phyloP scores from a whole-genome alignment of 768 basidiomycete species.

The Coprinopsis sp. region DNA sequence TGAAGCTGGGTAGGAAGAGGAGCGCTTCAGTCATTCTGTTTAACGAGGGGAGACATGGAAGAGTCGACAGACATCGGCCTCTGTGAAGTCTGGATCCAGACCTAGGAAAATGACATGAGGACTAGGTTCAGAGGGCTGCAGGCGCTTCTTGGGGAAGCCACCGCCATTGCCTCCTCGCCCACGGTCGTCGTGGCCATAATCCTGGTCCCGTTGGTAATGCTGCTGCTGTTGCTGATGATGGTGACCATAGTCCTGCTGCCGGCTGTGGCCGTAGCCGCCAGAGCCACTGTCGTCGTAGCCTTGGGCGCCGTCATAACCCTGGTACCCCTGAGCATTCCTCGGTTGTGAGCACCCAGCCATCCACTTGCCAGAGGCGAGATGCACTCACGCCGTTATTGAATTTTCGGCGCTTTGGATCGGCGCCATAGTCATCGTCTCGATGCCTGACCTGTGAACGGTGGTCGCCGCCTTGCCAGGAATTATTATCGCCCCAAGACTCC shows the following conservation, averaged over 20 bases:
- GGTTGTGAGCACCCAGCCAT: neutral
- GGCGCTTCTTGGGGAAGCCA: constrained; percentile 64
- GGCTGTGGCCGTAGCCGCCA: constrained; percentile 14
- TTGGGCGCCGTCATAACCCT: constrained; percentile 51
- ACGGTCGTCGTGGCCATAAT: constrained; percentile 48
- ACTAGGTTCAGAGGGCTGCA: constrained; percentile 80
- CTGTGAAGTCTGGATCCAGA: constrained; percentile 86
- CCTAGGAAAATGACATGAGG: constrained; percentile 95
- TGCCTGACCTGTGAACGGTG: constrained; percentile 40
- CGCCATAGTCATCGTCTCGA: constrained; percentile 65
- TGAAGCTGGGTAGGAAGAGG: constrained; percentile 61
- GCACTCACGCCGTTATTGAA: constrained; percentile 67
- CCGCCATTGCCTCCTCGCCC: constrained; percentile 36
- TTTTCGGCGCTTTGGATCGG: constrained; percentile 76
- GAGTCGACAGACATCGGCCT: constrained; percentile 78
- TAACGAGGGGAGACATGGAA: constrained; percentile 27
- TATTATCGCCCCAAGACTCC: constrained; percentile 34
- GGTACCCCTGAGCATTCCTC: constrained; percentile 19
- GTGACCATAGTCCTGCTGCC: constrained; percentile 12
- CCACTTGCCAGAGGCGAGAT: neutral
- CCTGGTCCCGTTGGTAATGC: constrained; percentile 27
- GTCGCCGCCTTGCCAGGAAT: constrained; percentile 35
- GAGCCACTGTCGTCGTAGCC: constrained; percentile 35
- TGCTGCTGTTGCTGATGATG: constrained; percentile 14
- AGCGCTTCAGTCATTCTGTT: constrained; percentile 32